Percentiles rank a stretch among this genome's conserved stretches.
phyloP scores from a whole-genome alignment of 2,329 filamentous ascomycete species.

The Aureobasidium lini region DNA sequence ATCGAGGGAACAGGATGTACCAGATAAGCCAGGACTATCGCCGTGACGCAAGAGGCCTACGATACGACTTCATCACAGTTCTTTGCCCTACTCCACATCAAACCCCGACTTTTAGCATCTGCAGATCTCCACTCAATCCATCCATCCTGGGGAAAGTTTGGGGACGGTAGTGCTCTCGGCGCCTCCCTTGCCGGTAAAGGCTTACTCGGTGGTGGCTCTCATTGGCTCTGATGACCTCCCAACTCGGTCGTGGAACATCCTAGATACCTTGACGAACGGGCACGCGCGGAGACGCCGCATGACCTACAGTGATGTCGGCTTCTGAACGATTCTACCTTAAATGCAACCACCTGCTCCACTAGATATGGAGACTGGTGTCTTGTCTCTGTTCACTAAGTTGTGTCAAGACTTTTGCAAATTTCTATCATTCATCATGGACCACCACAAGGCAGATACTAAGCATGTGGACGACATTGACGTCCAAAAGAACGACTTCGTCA shows the following conservation, averaged over 20 bases:
- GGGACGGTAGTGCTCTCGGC: neutral
- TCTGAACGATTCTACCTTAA: neutral
- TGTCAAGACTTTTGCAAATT: neutral
- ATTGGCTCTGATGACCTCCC: neutral
- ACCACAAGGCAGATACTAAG: neutral
- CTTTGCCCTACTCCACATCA: neutral
- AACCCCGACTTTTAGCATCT: neutral
- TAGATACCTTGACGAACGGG: neutral
- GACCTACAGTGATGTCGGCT: neutral
- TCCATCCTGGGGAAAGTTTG: neutral
- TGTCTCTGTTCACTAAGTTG: neutral
- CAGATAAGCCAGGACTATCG: neutral
- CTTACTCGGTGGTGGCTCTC: neutral
- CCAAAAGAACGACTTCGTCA: conserved; percentile 14
- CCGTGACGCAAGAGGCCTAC: neutral
- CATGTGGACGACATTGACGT: conserved; percentile 12
- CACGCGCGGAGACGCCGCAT: neutral
- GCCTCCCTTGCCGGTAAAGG: neutral
- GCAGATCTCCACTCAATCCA: neutral
- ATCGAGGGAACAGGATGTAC: no score
- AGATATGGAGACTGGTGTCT: no score
- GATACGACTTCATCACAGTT: neutral
- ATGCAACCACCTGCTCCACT: neutral
- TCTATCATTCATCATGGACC: neutral
- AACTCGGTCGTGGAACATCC: neutral